phyloP scores from a whole-genome alignment of 306 rosid genomes.

The barrel medic (Medicago truncatula) region DNA sequence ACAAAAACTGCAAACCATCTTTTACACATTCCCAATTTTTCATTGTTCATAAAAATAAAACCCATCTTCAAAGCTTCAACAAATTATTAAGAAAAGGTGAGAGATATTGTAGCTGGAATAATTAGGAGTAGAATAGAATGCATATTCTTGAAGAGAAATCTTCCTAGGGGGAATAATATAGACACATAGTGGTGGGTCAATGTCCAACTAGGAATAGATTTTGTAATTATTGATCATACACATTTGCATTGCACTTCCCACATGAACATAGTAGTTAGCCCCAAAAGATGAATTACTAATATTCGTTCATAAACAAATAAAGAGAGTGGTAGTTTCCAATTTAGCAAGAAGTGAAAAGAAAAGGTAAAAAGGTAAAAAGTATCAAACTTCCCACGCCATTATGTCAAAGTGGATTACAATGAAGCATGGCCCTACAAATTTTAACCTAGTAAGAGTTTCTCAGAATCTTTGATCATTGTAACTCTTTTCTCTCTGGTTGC shows the following conservation, averaged over 20 bases:
- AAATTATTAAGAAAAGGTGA: constrained; percentile 20
- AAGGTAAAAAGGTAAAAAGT: background rate
- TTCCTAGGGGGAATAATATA: constrained; percentile 58
- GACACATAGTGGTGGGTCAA: constrained; percentile 55
- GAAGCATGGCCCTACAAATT: constrained; percentile 55
- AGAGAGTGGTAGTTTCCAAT: constrained; percentile 17
- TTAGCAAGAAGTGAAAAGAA: background rate
- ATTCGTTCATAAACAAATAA: background rate
- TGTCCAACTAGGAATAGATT: constrained; percentile 57
- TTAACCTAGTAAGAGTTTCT: constrained; percentile 28
- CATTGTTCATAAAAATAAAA: no score
- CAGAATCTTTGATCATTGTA: constrained; percentile 26
- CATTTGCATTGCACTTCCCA: constrained; percentile 42
- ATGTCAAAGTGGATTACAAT: constrained; percentile 12
- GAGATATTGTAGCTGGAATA: constrained; percentile 26
- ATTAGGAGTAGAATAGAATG: constrained; percentile 39
- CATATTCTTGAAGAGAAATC: constrained; percentile 43
- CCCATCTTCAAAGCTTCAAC: no score
- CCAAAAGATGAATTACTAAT: constrained; percentile 19
- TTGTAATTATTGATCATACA: constrained; percentile 53
- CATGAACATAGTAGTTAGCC: constrained; percentile 39
- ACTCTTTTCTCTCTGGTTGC: background rate
- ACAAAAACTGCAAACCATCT: no score
- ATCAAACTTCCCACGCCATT: background rate
- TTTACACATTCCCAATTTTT: no score